Evolutionary conservation across 176 grass and related monocot species (phyloP), one percentile per base, ranked within the genome.

Genomic region (Aegilops umbellulata): DNA sequence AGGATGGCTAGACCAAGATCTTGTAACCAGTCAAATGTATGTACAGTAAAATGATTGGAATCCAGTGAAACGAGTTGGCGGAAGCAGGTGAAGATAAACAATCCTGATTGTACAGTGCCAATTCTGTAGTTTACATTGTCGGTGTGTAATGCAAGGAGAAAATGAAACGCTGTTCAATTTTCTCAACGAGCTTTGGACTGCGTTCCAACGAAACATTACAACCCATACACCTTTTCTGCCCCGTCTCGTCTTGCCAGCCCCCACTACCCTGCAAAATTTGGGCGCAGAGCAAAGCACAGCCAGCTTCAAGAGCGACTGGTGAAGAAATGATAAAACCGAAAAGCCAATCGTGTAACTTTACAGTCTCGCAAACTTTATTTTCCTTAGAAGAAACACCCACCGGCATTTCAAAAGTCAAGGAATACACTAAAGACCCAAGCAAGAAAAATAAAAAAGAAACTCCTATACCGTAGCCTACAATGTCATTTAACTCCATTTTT

Each of bases 1-100:
- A 62, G 39, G 60, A 29, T 88, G 66, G 35, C 2, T 51, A 72
- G 78, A 84, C 29, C 26, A 65, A 69, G 51, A 49, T 60, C 79
- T 65, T 87, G 60, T 89, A 60, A 70, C 26, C 29, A 63, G 70
- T 86, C 36, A 46, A 35, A 69, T 87, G 82, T 17, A 31, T 53
- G 64, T 72, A 69, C 15, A 77, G 17, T 80, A 19, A 34, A 58
- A 23, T 63, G 35, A 47, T 74, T 67, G 0, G 57, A 53, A 67
- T 17, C 7, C 42, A 74, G 49, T 66, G 23, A 68, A 65, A 83
- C 15, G 49, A 5, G 44, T 19, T 27, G 19, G 42, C 42, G 53
- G 34, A 76, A 46, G 6, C 60, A 60, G 60, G 20, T 79, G 38
- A 64, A 24, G 62, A 55, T 61, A 49, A 47, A 76, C 60, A 38